These are phyloP conservation scores for Globisporangium camurandrum DNA, from an alignment of 352 stramenopile genomes.

Conservation along the genomic window DNA sequence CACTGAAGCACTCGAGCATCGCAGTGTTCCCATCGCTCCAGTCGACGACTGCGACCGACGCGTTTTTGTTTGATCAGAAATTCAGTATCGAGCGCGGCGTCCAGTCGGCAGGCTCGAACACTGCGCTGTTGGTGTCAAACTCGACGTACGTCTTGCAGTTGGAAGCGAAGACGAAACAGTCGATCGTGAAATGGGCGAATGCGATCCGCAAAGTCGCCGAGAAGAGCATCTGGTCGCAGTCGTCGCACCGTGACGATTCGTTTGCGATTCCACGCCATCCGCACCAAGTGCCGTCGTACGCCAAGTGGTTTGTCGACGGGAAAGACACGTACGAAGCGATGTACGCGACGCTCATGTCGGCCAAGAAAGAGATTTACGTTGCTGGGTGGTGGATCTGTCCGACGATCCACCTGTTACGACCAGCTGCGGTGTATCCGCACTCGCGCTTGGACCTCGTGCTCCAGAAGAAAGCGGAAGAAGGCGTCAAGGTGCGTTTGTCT, in stretches of 20 bases:
- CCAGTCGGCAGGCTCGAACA: conserved; percentile 71
- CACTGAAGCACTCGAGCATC: conserved; percentile 75
- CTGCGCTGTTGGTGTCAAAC: conserved; percentile 71
- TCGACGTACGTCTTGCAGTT: conserved; percentile 81
- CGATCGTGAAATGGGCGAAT: conserved; percentile 79
- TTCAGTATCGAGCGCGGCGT: conserved; percentile 78
- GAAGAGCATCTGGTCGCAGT: conserved; percentile 66
- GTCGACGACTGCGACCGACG: conserved; percentile 53
- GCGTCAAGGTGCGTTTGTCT: conserved; percentile 43
- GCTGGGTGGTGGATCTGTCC: conserved; percentile 87
- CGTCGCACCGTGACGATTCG: conserved; percentile 66
- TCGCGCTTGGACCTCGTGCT: conserved; percentile 62
- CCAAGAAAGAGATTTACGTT: conserved; percentile 87
- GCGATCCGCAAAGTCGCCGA: conserved; percentile 66
- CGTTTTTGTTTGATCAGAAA: conserved; percentile 76
- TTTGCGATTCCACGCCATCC: conserved; percentile 70
- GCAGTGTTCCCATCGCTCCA: conserved; percentile 73
- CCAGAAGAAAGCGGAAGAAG: conserved; percentile 64
- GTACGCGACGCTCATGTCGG: conserved; percentile 46
- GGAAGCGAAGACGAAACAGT: conserved; percentile 74
- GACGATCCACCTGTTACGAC: conserved; percentile 74
- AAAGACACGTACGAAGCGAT: conserved; percentile 69
- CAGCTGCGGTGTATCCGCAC: conserved; percentile 42
- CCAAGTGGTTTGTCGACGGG: conserved; percentile 82
- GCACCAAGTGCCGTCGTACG: conserved; percentile 49